Conservation (phyloP, 169 alveolate species). For the Perkinsus olseni region DNA sequence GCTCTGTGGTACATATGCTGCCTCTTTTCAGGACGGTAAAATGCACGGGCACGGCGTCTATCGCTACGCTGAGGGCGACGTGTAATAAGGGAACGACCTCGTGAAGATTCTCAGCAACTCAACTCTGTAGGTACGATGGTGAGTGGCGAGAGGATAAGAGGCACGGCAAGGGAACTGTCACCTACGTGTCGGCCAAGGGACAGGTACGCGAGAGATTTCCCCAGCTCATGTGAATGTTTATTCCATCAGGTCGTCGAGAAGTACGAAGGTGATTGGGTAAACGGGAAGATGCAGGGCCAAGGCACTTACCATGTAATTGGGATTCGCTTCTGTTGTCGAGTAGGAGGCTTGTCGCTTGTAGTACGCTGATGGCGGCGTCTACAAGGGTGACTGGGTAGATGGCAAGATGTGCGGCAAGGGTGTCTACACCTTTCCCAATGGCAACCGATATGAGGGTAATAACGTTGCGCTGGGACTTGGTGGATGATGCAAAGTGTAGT, state of each 20-base stretch:
- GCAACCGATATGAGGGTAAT: slow-evolving; percentile 74
- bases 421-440: slow-evolving; percentile 73
- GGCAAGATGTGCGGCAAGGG: slow-evolving; percentile 91
- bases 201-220: background rate
- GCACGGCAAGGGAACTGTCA: slow-evolving; percentile 84
- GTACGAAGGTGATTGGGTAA: slow-evolving; percentile 85
- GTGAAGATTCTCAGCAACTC: no score
- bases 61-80: slow-evolving; percentile 84
- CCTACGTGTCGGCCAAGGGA: slow-evolving; percentile 55
- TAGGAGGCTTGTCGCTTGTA: background rate
- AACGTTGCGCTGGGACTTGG: no score
- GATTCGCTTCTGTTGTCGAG: background rate
- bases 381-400: slow-evolving; percentile 91
- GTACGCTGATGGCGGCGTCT: slow-evolving; percentile 84
- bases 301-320: slow-evolving; percentile 59
- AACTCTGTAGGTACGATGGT: slow-evolving; percentile 40
- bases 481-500: no score
- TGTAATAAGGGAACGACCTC: slow-evolving; percentile 47
- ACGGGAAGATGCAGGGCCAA: slow-evolving; percentile 84
- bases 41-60: slow-evolving; percentile 88
- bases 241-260: slow-evolving; percentile 53
- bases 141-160: slow-evolving; percentile 87
- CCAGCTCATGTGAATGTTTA: background rate
- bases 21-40: slow-evolving; percentile 67
- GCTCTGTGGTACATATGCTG: background rate